Evolutionary conservation across 1,284 basidiomycete genomes (phyloP).

Genomic region (Cerioporus squamosus): DNA sequence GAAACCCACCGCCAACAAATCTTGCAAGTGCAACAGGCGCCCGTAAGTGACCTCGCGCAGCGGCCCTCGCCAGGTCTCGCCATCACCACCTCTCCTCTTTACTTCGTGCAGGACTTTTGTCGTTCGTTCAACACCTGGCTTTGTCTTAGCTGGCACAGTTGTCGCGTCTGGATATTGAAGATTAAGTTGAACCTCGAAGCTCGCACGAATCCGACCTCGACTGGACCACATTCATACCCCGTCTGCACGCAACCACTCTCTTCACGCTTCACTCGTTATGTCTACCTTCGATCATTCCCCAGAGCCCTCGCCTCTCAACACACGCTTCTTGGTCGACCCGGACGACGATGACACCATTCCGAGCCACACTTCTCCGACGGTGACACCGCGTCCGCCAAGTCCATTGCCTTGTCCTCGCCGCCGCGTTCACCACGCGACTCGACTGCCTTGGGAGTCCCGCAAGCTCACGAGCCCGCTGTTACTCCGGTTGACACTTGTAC

Average conservation of each 20-base stretch:
- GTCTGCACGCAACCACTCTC: not conserved
- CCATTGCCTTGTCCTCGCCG: conserved; percentile 74
- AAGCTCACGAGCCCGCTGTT: conserved; percentile 21
- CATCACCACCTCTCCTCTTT: no score
- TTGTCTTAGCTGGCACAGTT: no score
- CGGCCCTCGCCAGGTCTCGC: no score
- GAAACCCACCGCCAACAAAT: no score
- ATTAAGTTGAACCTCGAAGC: not conserved
- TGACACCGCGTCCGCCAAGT: conserved; percentile 81
- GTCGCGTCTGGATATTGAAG: not conserved
- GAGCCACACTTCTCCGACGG: conserved; percentile 48
- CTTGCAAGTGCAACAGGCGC: no score
- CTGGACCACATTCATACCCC: not conserved
- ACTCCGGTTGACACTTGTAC: conserved; percentile 31
- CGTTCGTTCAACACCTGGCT: no score
- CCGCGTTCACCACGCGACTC: conserved; percentile 29
- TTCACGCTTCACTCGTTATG: conserved; percentile 16
- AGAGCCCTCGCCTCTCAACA: conserved; percentile 27
- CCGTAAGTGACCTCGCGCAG: no score
- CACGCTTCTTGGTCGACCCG: conserved; percentile 32
- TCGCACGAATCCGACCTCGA: not conserved
- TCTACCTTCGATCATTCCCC: conserved; percentile 19
- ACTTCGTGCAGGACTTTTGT: not conserved
- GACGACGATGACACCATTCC: conserved; percentile 29
- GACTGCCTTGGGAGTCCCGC: conserved; percentile 44